These are phyloP conservation scores for Endothia cerciana DNA, from an alignment of 2,329 filamentous ascomycete species.

Conservation along the genomic window DNA sequence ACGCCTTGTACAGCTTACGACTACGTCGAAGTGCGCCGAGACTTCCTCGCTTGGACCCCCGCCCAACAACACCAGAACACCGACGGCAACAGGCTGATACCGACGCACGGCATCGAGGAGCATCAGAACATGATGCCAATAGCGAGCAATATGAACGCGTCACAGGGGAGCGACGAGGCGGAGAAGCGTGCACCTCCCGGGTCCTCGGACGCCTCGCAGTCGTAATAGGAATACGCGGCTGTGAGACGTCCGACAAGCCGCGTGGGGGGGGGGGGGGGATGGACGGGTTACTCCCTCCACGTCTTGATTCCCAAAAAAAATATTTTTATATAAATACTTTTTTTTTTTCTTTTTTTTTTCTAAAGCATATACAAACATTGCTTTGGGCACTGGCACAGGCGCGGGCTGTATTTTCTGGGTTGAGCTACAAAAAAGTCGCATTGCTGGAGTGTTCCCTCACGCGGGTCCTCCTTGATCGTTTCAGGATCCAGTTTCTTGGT, in stretches of 20 bases:
- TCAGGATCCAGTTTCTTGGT: neutral
- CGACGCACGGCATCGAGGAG: conserved; percentile 73
- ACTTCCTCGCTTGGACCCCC: conserved; percentile 87
- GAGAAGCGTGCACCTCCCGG: conserved; percentile 24
- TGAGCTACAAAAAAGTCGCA: neutral
- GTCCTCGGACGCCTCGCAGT: conserved; percentile 21
- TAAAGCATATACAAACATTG: neutral
- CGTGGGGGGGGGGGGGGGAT: neutral
- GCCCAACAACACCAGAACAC: conserved; percentile 67
- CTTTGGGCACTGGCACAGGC: conserved; percentile 1
- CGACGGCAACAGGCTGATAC: conserved; percentile 61
- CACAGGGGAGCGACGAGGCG: conserved; percentile 21
- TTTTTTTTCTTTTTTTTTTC: neutral
- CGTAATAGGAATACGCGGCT: conserved; percentile 12
- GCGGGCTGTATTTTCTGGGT: neutral
- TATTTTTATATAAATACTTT: too few relatives aligned
- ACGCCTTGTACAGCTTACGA: conserved; percentile 63
- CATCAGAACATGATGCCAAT: conserved; percentile 61
- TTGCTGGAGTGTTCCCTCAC: neutral
- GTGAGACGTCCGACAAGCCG: neutral
- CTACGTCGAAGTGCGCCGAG: conserved; percentile 83
- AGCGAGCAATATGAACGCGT: conserved; percentile 18
- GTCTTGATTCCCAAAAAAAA: too few relatives aligned
- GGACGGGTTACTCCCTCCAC: neutral
- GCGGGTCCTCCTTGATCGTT: neutral